A percentile compares a stretch with the other conserved stretches of the same genome.
phyloP scores from a whole-genome alignment of 441 rosid genomes.

The Brassica balearica region DNA sequence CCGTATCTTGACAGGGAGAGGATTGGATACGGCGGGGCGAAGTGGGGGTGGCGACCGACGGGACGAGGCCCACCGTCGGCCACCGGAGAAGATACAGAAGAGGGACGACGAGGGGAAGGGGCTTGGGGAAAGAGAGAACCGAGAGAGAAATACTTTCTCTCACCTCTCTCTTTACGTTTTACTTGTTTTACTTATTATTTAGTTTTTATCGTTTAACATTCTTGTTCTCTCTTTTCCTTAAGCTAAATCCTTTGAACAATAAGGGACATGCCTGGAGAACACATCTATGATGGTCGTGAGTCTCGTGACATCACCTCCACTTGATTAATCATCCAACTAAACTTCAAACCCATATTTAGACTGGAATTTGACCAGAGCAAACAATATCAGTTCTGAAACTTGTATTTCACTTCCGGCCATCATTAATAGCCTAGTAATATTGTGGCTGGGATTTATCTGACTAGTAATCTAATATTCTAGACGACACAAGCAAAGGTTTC shows the following conservation, averaged over 20 bases:
- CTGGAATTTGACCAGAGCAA: not conserved
- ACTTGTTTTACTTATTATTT: no score
- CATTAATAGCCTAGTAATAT: not conserved
- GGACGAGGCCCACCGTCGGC: no score
- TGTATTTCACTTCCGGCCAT: not conserved
- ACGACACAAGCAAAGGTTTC: not conserved
- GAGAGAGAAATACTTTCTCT: no score
- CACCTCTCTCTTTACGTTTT: no score
- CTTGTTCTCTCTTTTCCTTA: not conserved
- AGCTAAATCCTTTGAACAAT: not conserved
- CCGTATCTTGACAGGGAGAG: no score
- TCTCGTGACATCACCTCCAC: not conserved
- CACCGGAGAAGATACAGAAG: no score
- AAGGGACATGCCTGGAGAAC: not conserved
- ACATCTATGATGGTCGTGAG: not conserved
- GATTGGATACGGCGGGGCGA: no score
- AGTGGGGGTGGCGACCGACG: no score
- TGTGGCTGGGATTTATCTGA: not conserved
- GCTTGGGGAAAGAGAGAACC: no score
- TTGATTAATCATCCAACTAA: not conserved
- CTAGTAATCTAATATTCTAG: not conserved
- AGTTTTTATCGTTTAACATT: no score
- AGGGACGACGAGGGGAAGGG: no score
- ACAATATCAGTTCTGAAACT: not conserved
- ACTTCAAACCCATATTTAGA: not conserved